These are phyloP conservation scores for Cladorrhinum sp. DNA, from an alignment of 2,329 filamentous ascomycete species.

Conservation along the genomic window DNA sequence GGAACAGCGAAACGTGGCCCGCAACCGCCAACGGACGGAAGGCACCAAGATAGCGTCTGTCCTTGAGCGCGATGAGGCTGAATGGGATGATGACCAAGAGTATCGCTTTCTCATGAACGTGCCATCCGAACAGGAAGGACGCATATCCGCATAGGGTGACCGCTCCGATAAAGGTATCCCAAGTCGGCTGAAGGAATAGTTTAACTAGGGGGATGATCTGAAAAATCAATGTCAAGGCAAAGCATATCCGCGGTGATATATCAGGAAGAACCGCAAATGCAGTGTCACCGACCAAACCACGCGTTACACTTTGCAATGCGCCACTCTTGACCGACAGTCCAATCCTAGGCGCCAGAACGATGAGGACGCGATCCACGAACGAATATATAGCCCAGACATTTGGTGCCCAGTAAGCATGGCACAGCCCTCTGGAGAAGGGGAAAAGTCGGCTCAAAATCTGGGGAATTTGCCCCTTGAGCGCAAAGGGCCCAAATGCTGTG, in stretches of 20 bases:
- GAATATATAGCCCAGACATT: slow-evolving; percentile 98
- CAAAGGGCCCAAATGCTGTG: slow-evolving; percentile 87
- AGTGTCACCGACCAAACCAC: slow-evolving; percentile 89
- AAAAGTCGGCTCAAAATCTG: slow-evolving; percentile 85
- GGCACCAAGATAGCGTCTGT: slow-evolving; percentile 84
- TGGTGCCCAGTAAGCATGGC: slow-evolving; percentile 97
- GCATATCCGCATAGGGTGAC: slow-evolving; percentile 93
- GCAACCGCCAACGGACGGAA: slow-evolving; percentile 90
- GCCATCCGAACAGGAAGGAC: slow-evolving; percentile 97
- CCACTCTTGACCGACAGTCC: slow-evolving; percentile 69
- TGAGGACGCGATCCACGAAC: slow-evolving; percentile 79
- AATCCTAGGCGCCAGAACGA: slow-evolving; percentile 78
- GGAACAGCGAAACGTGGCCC: slow-evolving; percentile 93
- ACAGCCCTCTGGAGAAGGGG: slow-evolving; percentile 88
- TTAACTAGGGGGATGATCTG: slow-evolving; percentile 77
- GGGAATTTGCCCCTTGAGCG: slow-evolving; percentile 72
- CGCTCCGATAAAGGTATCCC: slow-evolving; percentile 85
- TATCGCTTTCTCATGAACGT: slow-evolving; percentile 97
- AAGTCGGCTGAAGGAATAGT: slow-evolving; percentile 75
- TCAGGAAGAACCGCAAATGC: slow-evolving; percentile 91
- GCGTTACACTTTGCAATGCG: slow-evolving; percentile 83
- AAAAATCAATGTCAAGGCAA: slow-evolving; percentile 76
- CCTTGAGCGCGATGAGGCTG: slow-evolving; percentile 84
- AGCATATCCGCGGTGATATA: slow-evolving; percentile 75
- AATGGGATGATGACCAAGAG: slow-evolving; percentile 93